Evolutionary conservation across 257 asterid species (phyloP).

Genomic region (Salvia miltiorrhiza): DNA sequence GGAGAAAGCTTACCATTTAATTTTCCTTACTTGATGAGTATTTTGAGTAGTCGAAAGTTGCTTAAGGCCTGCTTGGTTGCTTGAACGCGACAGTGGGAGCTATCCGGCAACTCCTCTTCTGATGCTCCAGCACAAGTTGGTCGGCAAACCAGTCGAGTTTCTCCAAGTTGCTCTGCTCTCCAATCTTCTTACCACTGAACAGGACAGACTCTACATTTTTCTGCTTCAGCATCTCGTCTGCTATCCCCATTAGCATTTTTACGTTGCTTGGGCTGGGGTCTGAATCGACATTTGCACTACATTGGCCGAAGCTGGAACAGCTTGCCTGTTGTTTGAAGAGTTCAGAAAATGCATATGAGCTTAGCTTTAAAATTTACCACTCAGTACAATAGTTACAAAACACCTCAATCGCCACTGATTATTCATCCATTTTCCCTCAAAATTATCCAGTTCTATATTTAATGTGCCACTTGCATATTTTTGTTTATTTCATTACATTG

Average conservation of each 20-base stretch:
- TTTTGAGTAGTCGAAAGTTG: constrained; percentile 13
- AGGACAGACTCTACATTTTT: constrained; percentile 84
- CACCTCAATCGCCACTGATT: constrained; percentile 2
- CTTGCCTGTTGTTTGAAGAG: constrained; percentile 49
- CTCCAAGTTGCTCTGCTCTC: constrained; percentile 73
- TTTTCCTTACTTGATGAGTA: constrained; percentile 3
- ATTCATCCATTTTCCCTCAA: background rate
- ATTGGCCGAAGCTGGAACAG: constrained; percentile 55
- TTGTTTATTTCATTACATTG: background rate
- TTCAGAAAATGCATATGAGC: background rate
- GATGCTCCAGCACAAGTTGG: constrained; percentile 91
- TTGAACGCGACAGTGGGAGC: constrained; percentile 99
- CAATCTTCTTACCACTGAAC: constrained; percentile 73
- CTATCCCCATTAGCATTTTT: constrained; percentile 52
- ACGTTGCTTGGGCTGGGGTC: constrained; percentile 77
- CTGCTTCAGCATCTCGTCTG: constrained; percentile 89
- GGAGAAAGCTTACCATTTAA: constrained; percentile 27
- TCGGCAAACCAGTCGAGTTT: constrained; percentile 91
- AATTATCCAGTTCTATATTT: background rate
- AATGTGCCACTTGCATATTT: constrained; percentile 11
- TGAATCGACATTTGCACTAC: constrained; percentile 58
- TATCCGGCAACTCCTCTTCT: constrained; percentile 89
- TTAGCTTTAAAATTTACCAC: no score
- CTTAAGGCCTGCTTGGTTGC: constrained; percentile 51
- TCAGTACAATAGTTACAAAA: no score